Base-by-base conservation (phyloP, 169 alveolate genomes). In the Eimeria acervulina region DNA sequence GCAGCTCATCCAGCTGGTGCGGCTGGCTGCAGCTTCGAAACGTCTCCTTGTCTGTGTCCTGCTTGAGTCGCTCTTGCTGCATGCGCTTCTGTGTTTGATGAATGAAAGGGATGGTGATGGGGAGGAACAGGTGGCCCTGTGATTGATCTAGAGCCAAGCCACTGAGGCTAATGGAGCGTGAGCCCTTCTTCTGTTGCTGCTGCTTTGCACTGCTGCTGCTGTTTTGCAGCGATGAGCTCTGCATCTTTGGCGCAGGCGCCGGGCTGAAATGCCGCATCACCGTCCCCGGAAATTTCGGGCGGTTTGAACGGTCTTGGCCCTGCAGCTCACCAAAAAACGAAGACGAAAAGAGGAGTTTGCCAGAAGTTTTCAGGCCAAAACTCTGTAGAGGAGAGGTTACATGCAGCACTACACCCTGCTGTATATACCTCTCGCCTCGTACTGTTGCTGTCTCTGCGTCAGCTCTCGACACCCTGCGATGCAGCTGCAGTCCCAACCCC, bases 51-150 rank as follows among this genome's bases (percentile, higher is more conserved):
- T 31, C 78, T 59, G 23, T 33, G 13, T 55, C 52, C 80, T 36
- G 78, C 80, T 55, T 31, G 40, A 2, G 80, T 55, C 59, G 80
- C 78, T 84, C 51, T 8, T 33, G 59, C 36, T 1, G 61, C 38
- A 15, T 42, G 17, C 36, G 59, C 38, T 36, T 12, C 44, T 28
- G 81, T 12, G 23, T 21, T 70, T 51, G 68, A 42, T 47, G 66
- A 8, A n/a, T 84, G 66, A 84, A 84, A 2, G 93, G 93, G 33
- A 84, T 40, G 36, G 93, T 84, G 78, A 84, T 84, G 33, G 78
- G 78, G 52, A 59, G 74, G 42, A 84, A 33, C 38, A 55, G 59
- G 78, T 84, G 74, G 36, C 93, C 80, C 31, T 84, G 93, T 8
- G 59, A 33, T 1, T 55, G 80, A n/a, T 84, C 78, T 0, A 4